A percentile compares a stretch with the other conserved stretches of the same genome.
Conservation (phyloP, 2,329 filamentous ascomycete species). For the Akanthomyces lecanii region DNA sequence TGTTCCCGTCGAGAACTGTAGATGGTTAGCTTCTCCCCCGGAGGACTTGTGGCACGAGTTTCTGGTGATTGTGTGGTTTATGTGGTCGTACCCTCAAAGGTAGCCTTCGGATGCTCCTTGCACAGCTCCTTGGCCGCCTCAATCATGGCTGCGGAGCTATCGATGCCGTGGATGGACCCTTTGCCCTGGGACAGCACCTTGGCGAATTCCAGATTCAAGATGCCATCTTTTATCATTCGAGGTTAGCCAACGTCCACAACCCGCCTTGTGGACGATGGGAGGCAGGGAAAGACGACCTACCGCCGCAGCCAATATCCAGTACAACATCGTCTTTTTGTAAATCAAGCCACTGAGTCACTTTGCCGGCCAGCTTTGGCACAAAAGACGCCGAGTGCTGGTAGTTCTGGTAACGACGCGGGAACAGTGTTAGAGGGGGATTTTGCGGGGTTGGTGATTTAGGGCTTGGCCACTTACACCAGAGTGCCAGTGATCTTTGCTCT, state of each 20-base stretch:
- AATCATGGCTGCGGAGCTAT: constrained; percentile 58
- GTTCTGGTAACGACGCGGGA: constrained; percentile 33
- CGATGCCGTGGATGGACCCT: constrained; percentile 52
- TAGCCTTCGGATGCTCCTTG: constrained; percentile 33
- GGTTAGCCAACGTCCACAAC: background rate
- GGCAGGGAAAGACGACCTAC: constrained; percentile 30
- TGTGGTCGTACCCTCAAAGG: constrained; percentile 38
- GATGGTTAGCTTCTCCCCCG: background rate
- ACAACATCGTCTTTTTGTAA: constrained; percentile 54
- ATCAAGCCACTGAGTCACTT: constrained; percentile 55
- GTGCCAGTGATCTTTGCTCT: constrained; percentile 27
- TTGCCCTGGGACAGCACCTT: constrained; percentile 41
- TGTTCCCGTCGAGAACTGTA: constrained; percentile 44
- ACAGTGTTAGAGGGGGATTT: constrained; percentile 20
- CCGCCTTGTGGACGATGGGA: too few relatives aligned
- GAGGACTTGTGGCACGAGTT: too few relatives aligned
- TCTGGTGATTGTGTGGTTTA: background rate
- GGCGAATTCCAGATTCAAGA: constrained; percentile 53
- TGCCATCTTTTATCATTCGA: constrained; percentile 43
- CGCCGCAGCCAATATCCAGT: constrained; percentile 62
- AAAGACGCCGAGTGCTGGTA: constrained; percentile 61
- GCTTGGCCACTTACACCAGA: constrained; percentile 22
- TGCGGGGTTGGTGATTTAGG: constrained; percentile 8
- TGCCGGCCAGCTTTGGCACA: constrained; percentile 57
- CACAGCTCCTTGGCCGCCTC: constrained; percentile 43